Conservation (phyloP, 2,329 filamentous ascomycete species). For the Pseudofabraea citricarpa region DNA sequence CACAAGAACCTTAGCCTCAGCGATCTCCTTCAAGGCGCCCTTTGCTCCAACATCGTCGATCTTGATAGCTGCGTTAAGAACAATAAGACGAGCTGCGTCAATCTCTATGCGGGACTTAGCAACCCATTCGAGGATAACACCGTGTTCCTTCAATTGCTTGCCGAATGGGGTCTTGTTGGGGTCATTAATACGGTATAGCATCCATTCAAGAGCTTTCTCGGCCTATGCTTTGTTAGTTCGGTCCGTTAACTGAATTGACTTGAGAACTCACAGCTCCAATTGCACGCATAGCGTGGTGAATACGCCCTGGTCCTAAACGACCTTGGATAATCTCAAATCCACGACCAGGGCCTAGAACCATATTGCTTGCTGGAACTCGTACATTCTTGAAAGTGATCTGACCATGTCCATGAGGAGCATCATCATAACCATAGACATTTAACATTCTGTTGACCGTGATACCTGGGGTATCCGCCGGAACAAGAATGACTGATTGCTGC, state of each 20-base stretch:
- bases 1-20: slow-evolving; percentile 89
- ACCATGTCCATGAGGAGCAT: slow-evolving; percentile 96
- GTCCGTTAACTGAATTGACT: background rate
- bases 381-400: slow-evolving; percentile 89
- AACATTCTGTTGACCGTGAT: slow-evolving; percentile 94
- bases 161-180: slow-evolving; percentile 86
- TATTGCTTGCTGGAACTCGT: slow-evolving; percentile 75
- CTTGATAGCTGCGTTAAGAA: slow-evolving; percentile 90
- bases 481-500: slow-evolving; percentile 90
- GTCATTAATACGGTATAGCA: slow-evolving; percentile 93
- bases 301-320: slow-evolving; percentile 88
- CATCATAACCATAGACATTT: slow-evolving; percentile 90
- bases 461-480: slow-evolving; percentile 74
- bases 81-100: slow-evolving; percentile 81
- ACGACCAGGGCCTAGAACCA: slow-evolving; percentile 87
- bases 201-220: slow-evolving; percentile 88
- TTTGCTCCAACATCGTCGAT: slow-evolving; percentile 91
- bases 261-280: slow-evolving; percentile 67
- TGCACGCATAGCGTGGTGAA: slow-evolving; percentile 95
- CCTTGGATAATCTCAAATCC: slow-evolving; percentile 99
- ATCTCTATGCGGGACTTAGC: slow-evolving; percentile 91
- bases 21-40: slow-evolving; percentile 86
- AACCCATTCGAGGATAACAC: slow-evolving; percentile 92
- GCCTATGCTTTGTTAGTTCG: slow-evolving; percentile 43
- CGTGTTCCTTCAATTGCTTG: slow-evolving; percentile 80